Conservation (phyloP, 1,284 basidiomycete species). For the Malassezia pachydermatis region DNA sequence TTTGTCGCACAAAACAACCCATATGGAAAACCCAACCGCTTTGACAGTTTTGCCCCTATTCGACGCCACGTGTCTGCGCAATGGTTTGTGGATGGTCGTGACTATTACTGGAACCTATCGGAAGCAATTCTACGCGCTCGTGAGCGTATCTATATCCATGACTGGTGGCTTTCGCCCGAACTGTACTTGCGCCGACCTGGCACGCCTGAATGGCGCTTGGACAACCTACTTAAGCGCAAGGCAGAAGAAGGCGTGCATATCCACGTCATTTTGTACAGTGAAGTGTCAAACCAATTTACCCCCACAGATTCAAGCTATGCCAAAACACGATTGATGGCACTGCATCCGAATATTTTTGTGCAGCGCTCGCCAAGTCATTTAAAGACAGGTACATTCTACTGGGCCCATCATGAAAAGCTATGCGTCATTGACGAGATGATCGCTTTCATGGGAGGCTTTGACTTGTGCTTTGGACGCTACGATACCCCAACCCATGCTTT, state of each 20-base stretch:
- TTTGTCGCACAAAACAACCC: slow-evolving; percentile 66
- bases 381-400: slow-evolving; percentile 93
- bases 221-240: slow-evolving; percentile 77
- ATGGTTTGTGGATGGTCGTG: slow-evolving; percentile 91
- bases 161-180: slow-evolving; percentile 54
- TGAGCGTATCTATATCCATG: slow-evolving; percentile 55
- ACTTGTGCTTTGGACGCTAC: slow-evolving; percentile 58
- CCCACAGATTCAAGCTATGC: slow-evolving; percentile 60
- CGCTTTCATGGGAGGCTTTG: slow-evolving; percentile 94
- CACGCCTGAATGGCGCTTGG: slow-evolving; percentile 77
- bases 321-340: slow-evolving; percentile 70
- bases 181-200: slow-evolving; percentile 71
- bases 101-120: slow-evolving; percentile 61
- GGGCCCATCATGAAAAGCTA: slow-evolving; percentile 89
- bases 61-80: slow-evolving; percentile 85
- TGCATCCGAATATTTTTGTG: slow-evolving; percentile 90
- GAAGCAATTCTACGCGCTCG: slow-evolving; percentile 81
- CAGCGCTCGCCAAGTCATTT: slow-evolving; percentile 96
- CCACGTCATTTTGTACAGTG: slow-evolving; percentile 74
- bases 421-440: slow-evolving; percentile 96
- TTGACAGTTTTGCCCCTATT: slow-evolving; percentile 83
- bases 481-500: slow-evolving; percentile 90
- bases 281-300: slow-evolving; percentile 94
- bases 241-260: slow-evolving; percentile 94
- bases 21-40: slow-evolving; percentile 64